These are phyloP conservation scores for Elsinoe arachidis DNA, from an alignment of 2,329 filamentous ascomycete species.

Conservation along the genomic window DNA sequence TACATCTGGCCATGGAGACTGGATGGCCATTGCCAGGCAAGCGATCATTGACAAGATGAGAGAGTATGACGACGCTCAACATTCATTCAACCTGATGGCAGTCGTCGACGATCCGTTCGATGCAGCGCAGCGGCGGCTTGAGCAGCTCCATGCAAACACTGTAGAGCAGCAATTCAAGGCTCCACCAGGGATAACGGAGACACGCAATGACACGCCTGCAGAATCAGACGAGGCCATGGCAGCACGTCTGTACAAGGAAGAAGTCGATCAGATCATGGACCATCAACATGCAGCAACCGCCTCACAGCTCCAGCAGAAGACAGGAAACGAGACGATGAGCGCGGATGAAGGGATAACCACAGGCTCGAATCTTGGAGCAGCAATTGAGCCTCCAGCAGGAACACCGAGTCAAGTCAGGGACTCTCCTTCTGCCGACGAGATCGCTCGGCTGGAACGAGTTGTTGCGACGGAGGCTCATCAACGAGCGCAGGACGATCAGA, in stretches of 20 bases:
- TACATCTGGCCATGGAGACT: conserved; percentile 45
- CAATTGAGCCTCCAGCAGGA: no score
- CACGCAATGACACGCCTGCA: background rate
- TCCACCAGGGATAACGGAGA: no score
- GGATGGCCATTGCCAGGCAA: conserved; percentile 57
- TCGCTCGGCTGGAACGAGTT: background rate
- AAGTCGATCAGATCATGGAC: no score
- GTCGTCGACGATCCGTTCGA: conserved; percentile 59
- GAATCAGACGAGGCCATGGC: background rate
- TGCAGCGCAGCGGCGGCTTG: conserved; percentile 36
- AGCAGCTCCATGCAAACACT: background rate
- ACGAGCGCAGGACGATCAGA: background rate
- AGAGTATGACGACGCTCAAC: conserved; percentile 53
- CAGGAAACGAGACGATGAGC: no score
- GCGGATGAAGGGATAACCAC: no score
- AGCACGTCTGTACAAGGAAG: no score
- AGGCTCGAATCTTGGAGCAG: no score
- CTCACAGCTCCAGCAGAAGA: no score
- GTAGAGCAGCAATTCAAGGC: background rate
- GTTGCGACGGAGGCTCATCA: background rate
- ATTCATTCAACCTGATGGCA: conserved; percentile 71
- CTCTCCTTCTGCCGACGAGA: background rate
- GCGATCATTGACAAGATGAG: conserved; percentile 61
- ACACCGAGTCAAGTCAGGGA: background rate
- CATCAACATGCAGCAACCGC: no score